Conservation (phyloP, 345 rosid genomes). For the Draba incana region DNA sequence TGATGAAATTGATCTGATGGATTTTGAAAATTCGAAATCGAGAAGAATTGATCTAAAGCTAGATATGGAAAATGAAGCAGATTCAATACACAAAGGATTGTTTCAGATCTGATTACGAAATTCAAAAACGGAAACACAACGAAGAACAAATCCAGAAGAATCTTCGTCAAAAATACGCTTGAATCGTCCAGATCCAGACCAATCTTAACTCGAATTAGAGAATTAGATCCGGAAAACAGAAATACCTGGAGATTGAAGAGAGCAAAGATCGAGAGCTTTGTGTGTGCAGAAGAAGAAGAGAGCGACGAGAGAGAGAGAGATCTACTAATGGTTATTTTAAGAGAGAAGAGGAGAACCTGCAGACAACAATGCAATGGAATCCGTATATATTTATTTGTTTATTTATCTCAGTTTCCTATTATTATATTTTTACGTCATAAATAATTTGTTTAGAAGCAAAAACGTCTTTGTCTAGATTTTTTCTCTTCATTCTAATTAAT, state of each 20-base stretch:
- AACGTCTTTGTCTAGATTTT: neutral
- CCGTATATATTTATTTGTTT: constrained; percentile 19
- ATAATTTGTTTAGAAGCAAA: constrained; percentile 4
- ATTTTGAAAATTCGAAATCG: too few species aligned
- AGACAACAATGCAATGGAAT: constrained; percentile 28
- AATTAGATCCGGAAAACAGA: neutral
- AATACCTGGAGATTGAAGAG: constrained; percentile 28
- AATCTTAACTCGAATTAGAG: neutral
- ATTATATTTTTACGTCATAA: neutral
- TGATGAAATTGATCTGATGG: neutral
- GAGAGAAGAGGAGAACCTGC: constrained; percentile 20
- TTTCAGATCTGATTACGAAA: constrained; percentile 14
- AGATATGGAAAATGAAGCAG: constrained; percentile 3
- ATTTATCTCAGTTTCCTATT: neutral
- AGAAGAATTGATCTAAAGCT: neutral
- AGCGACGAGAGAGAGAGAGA: constrained; percentile 18
- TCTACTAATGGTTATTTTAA: constrained; percentile 20
- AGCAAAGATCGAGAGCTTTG: neutral
- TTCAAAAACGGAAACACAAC: neutral
- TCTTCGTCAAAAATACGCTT: neutral
- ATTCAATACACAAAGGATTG: neutral
- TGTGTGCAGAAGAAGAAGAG: neutral
- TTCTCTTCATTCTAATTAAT: neutral
- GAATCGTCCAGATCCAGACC: constrained; percentile 17
- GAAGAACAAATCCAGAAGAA: neutral